These are phyloP conservation scores for Diutina neorugosa DNA, from an alignment of 1,139 yeast species.

Conservation along the genomic window DNA sequence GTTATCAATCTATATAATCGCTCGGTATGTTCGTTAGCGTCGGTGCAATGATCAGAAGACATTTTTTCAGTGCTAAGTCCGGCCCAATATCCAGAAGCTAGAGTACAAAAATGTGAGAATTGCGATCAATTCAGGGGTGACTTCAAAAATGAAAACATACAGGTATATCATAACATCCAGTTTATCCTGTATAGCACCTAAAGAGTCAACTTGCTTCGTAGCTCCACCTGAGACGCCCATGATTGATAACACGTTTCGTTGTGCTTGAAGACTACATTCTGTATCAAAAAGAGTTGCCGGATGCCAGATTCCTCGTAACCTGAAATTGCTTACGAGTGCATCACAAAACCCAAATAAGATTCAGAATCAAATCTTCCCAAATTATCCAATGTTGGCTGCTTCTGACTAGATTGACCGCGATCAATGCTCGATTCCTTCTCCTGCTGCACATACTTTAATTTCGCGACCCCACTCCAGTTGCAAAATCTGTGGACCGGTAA, in stretches of 20 bases:
- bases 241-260: too few species aligned
- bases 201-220: too few species aligned
- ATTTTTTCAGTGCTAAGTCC: conserved; percentile 57
- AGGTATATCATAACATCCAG: too few species aligned
- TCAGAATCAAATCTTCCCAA: background rate
- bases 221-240: too few species aligned
- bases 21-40: too few species aligned
- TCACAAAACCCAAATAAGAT: background rate
- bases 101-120: too few species aligned
- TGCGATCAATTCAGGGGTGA: too few species aligned
- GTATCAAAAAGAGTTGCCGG: background rate
- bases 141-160: too few species aligned
- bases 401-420: too few species aligned
- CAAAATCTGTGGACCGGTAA: conserved; percentile 77
- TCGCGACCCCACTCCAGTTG: conserved; percentile 96
- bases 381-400: too few species aligned
- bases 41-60: conserved; percentile 28
- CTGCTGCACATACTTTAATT: conserved; percentile 66
- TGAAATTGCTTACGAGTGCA: background rate
- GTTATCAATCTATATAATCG: too few species aligned
- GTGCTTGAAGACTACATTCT: background rate
- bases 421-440: background rate
- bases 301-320: background rate
- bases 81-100: conserved; percentile 63
- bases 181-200: too few species aligned